Evolutionary conservation across 1,139 yeast genomes (phyloP).

Genomic region (Scheffersomyces insectosa): DNA sequence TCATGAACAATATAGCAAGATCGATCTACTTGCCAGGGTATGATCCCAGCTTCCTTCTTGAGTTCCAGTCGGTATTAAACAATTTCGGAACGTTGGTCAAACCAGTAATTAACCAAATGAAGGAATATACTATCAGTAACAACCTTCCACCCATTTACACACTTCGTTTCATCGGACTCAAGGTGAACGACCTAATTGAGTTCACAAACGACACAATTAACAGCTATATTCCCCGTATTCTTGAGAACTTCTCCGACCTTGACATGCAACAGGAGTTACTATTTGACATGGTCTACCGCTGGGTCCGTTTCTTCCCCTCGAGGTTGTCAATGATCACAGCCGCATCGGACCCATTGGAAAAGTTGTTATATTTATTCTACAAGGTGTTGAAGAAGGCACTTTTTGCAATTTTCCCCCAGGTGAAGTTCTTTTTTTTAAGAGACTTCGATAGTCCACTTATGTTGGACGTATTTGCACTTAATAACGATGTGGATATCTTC

Average conservation of each 20-base stretch:
- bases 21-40: constrained; percentile 42
- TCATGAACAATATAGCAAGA: constrained; percentile 39
- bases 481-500: constrained; percentile 30
- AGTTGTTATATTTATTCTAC: constrained; percentile 35
- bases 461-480: constrained; percentile 35
- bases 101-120: constrained; percentile 2
- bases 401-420: constrained; percentile 43
- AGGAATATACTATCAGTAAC: constrained; percentile 1
- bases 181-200: constrained; percentile 24
- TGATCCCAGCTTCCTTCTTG: constrained; percentile 33
- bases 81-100: constrained; percentile 19
- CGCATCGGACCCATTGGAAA: constrained; percentile 31
- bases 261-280: constrained; percentile 36
- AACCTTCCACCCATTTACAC: constrained; percentile 2
- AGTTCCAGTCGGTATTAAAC: constrained; percentile 24
- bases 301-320: constrained; percentile 42
- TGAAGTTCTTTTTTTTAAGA: constrained; percentile 40
- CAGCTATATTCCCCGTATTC: constrained; percentile 30
- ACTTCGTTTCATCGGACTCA: constrained; percentile 18
- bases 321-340: constrained; percentile 23
- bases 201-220: constrained; percentile 28
- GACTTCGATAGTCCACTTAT: constrained; percentile 48
- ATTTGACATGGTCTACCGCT: constrained; percentile 37
- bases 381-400: constrained; percentile 36
- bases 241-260: constrained; percentile 24